Evolutionary conservation across 2,329 filamentous ascomycete species (phyloP).

Genomic region (Ramularia collo-cygni): DNA sequence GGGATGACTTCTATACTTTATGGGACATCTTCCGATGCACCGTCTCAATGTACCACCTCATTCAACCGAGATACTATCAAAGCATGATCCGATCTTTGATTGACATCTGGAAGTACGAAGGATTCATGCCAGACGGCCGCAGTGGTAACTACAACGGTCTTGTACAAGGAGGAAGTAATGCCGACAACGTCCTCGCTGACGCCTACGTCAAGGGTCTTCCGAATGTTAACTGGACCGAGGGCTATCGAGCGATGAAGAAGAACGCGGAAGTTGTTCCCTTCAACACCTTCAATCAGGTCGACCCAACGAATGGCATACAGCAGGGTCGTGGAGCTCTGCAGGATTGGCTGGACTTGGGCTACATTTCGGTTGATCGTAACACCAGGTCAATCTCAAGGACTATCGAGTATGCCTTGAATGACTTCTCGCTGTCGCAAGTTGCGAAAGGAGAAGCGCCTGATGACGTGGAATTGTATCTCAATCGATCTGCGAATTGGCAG

Average conservation of each 20-base stretch:
- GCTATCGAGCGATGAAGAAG: slow-evolving; percentile 30
- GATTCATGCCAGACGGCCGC: slow-evolving; percentile 32
- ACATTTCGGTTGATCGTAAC: slow-evolving; percentile 31
- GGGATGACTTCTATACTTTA: slow-evolving; percentile 64
- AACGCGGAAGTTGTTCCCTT: slow-evolving; percentile 29
- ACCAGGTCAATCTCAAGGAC: slow-evolving; percentile 36
- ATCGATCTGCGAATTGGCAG: slow-evolving; percentile 37
- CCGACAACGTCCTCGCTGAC: slow-evolving; percentile 31
- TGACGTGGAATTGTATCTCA: slow-evolving; percentile 34
- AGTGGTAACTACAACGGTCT: slow-evolving; percentile 31
- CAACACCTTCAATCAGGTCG: slow-evolving; percentile 25
- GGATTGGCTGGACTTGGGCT: slow-evolving; percentile 39
- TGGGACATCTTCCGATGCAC: slow-evolving; percentile 61
- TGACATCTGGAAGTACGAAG: slow-evolving; percentile 51
- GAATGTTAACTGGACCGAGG: slow-evolving; percentile 30
- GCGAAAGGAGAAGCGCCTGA: slow-evolving; percentile 35
- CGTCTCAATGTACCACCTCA: slow-evolving; percentile 57
- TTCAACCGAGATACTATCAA: slow-evolving; percentile 57
- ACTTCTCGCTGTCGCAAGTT: slow-evolving; percentile 38
- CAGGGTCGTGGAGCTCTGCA: slow-evolving; percentile 38
- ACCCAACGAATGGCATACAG: slow-evolving; percentile 32
- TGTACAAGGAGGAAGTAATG: slow-evolving; percentile 31
- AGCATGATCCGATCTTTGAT: slow-evolving; percentile 61
- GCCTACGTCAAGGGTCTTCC: slow-evolving; percentile 30
- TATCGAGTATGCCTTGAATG: slow-evolving; percentile 39